Base-by-base conservation (phyloP, 1,139 yeast genomes). In the Yamadazyma taylorii region DNA sequence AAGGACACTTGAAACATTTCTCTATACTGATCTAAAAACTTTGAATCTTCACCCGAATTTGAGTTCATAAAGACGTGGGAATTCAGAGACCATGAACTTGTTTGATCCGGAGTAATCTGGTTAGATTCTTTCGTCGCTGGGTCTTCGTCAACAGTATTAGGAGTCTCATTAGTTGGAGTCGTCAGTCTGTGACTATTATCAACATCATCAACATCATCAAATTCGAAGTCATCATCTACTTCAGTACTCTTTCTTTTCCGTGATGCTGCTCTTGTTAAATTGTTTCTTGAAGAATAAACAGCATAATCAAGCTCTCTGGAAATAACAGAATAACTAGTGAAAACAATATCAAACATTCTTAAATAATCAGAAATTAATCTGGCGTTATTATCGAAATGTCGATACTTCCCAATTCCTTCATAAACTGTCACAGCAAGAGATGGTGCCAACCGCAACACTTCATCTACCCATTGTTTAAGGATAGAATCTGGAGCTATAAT, bases 401-500 rank as follows among this genome's bases (percentile, higher is more conserved):
- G 78, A 33, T 76, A 73, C 29, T 67, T 69, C 14, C 69, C 69
- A 23, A 78, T 65, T 0, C 96, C 96, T 31, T 68, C 62, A 56
- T 88, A 88, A 7, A 79, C 69, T 30, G 79, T 74, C 0, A 85
- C 77, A 7, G 72, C 75, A 31, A 82, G 56, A 28, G 74, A 63
- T 0, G 79, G 72, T 0, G 89, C 81, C 38, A 85, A 78, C 27
- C 67, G 62, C 2, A 63, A 56, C 6, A 89, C 69, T 60, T 90
- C 97, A 15, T 79, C 79, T 1, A 74, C 69, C 97, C 97, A 92
- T 56, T 92, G 97, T 32, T 75, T 68, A 17, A 86, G 60, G 41
- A 92, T 87, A 0, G 96, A 78, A 28, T 79, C 82, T 0, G 98
- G 97, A 11, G 95, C 85, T 6, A 92, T 79, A 17, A 92, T 81